phyloP scores from a whole-genome alignment of 73 alveolate genomes.

The Durusdinium trenchii region DNA sequence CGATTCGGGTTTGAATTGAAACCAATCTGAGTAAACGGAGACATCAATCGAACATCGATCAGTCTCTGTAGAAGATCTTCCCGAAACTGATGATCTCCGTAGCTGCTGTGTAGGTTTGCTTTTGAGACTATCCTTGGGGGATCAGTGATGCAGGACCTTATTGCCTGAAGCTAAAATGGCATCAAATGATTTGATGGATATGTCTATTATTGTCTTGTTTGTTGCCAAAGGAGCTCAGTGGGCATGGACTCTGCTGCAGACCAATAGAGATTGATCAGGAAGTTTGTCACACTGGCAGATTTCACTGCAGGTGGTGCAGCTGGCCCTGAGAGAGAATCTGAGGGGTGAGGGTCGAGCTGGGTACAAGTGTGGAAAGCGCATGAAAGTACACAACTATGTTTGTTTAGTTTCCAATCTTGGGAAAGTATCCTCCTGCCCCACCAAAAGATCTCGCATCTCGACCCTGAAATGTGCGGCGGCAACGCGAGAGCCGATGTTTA shows the following conservation, averaged over 20 bases:
- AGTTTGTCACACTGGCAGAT: constrained; percentile 15
- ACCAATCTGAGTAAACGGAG: neutral
- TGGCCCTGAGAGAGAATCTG: constrained; percentile 1
- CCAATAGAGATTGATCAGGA: constrained; percentile 3
- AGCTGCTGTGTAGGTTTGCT: neutral
- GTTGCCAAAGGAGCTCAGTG: neutral
- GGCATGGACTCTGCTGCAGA: constrained; percentile 18
- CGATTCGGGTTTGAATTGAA: neutral
- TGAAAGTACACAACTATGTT: no score
- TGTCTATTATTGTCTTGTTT: neutral
- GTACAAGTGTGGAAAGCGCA: no score
- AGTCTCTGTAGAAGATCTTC: neutral
- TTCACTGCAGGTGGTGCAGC: neutral
- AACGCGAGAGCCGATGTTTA: neutral
- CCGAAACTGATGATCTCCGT: neutral
- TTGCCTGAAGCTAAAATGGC: no score
- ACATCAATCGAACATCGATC: neutral
- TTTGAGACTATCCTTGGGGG: constrained; percentile 6
- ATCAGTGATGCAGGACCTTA: no score
- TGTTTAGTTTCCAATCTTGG: no score
- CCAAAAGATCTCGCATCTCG: neutral
- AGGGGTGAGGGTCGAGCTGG: neutral
- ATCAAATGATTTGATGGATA: neutral
- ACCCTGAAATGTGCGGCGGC: neutral
- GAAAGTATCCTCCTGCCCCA: neutral